Evolutionary conservation across 768 basidiomycete species (phyloP), one percentile per base, ranked within the genome.

Genomic region (Trametes cinnabarina): DNA sequence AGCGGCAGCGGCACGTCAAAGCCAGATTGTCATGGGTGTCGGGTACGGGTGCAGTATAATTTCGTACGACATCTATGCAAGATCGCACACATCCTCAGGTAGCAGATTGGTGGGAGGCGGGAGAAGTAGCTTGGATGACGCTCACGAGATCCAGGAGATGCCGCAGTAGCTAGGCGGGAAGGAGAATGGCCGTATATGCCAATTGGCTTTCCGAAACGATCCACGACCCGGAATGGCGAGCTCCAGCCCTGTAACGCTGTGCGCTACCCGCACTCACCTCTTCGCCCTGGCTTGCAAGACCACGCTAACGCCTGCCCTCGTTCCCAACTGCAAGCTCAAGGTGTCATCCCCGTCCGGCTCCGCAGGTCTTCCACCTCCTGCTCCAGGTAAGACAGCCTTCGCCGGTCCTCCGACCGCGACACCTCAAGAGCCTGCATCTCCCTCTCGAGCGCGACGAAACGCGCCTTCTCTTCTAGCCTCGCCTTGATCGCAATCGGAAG

Each of bases 401-500:
- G 20, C 23, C 37, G 49, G 47, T 63, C 58, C 64, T 48, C 54
- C 37, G 26, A 35, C 35, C 57, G 51, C 28, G 44, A 44, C 22
- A 61, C 30, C 53, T 51, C 44, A 44, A 64, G 48, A 20, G 32
- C 42, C 40, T 46, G 53, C 51, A 65, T 50, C 62, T 62, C 51
- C 17, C 44, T 39, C 56, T 57, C 59, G 19, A 66, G 46, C 32
- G 51, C 57, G 12, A 35, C 57, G 17, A 62, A 41, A 15, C 54
- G 47, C 28, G 52, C 59, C 35, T 58, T 53, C 63, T 68, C 68
- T 30, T 68, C 61, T 43, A 55, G 48, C 28, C 68, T 47, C 34
- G 68, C 68, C 55, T 58, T 56, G 14, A 58, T 65, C 25, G 60
- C 63, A 30, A 68, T 42, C 23, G 66, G 66, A 22, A 69, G 62